phyloP scores from a whole-genome alignment of 2,329 filamentous ascomycete genomes.

The Fusarium incarnatum region DNA sequence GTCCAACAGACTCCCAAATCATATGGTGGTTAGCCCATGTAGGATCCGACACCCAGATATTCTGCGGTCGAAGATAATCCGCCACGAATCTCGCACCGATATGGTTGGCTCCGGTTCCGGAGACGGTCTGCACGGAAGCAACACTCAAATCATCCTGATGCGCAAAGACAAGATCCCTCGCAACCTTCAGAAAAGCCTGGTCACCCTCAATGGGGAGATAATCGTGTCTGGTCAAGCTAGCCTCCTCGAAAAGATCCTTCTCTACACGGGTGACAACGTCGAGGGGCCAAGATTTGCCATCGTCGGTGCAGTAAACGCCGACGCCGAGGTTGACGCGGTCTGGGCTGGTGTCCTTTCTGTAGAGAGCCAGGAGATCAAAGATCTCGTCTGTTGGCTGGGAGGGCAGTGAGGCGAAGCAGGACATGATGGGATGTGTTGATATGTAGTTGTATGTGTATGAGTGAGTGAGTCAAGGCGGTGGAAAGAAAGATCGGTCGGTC shows the following conservation, averaged over 20 bases:
- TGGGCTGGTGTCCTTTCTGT: conserved; percentile 29
- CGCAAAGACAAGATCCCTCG: conserved; percentile 35
- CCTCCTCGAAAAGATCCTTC: conserved; percentile 30
- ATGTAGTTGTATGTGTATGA: background rate
- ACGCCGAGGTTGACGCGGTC: conserved; percentile 41
- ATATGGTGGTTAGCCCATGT: conserved; percentile 99
- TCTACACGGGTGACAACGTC: conserved; percentile 37
- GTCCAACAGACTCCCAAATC: conserved; percentile 90
- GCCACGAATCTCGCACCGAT: conserved; percentile 91
- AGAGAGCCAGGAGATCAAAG: conserved; percentile 29
- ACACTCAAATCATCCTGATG: conserved; percentile 30
- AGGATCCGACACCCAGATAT: conserved; percentile 91
- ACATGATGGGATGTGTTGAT: conserved; percentile 8
- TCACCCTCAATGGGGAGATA: conserved; percentile 42
- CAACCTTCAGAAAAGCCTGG: conserved; percentile 32
- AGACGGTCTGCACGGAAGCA: conserved; percentile 88
- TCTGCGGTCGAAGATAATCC: conserved; percentile 82
- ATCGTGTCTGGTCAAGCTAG: conserved; percentile 32
- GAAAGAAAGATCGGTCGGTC: conserved; percentile 6
- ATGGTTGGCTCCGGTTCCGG: conserved; percentile 94
- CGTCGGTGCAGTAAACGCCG: conserved; percentile 42
- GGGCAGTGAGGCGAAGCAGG: conserved; percentile 20
- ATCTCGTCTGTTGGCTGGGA: conserved; percentile 29
- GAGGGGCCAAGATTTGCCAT: conserved; percentile 42
- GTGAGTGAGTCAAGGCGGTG: conserved; percentile 15